phyloP scores from a whole-genome alignment of 1,284 basidiomycete species.

The Earliella scabrosa region DNA sequence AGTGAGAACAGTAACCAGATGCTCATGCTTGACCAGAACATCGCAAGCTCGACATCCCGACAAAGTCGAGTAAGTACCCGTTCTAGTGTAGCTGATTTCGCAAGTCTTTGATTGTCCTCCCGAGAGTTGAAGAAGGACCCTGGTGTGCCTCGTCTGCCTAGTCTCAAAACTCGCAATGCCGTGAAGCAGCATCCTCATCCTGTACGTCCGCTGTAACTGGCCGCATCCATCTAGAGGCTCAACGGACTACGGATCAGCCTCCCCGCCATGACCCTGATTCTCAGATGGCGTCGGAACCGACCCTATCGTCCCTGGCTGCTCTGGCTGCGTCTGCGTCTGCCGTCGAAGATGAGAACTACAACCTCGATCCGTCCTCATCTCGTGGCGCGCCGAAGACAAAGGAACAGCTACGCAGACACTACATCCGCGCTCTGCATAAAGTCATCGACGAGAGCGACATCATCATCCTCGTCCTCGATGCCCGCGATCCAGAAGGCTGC shows the following conservation, averaged over 20 bases:
- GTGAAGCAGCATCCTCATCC: constrained; percentile 50
- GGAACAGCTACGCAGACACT: constrained; percentile 71
- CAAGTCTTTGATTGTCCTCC: constrained; percentile 1
- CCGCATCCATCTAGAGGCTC: not conserved
- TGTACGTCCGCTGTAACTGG: constrained; percentile 30
- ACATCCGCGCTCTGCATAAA: constrained; percentile 81
- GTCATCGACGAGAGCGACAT: constrained; percentile 96
- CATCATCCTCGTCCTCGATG: constrained; percentile 87
- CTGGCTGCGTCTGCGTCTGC: constrained; percentile 41
- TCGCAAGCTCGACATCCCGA: constrained; percentile 51
- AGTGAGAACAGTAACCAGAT: not conserved
- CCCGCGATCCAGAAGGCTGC: constrained; percentile 91
- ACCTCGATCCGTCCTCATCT: constrained; percentile 30
- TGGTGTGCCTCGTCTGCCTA: constrained; percentile 77
- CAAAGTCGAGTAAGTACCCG: constrained; percentile 54
- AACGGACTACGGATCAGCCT: constrained; percentile 9
- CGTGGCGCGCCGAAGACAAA: constrained; percentile 52
- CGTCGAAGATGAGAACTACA: constrained; percentile 28
- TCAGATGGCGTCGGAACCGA: constrained; percentile 76
- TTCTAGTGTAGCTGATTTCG: not conserved
- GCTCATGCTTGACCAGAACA: constrained; percentile 37
- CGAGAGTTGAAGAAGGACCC: constrained; percentile 83
- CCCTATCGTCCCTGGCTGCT: constrained; percentile 59
- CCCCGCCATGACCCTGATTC: constrained; percentile 53
- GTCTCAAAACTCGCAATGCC: constrained; percentile 65